phyloP scores from a whole-genome alignment of 257 asterid species.

The Solanum etuberosum region DNA sequence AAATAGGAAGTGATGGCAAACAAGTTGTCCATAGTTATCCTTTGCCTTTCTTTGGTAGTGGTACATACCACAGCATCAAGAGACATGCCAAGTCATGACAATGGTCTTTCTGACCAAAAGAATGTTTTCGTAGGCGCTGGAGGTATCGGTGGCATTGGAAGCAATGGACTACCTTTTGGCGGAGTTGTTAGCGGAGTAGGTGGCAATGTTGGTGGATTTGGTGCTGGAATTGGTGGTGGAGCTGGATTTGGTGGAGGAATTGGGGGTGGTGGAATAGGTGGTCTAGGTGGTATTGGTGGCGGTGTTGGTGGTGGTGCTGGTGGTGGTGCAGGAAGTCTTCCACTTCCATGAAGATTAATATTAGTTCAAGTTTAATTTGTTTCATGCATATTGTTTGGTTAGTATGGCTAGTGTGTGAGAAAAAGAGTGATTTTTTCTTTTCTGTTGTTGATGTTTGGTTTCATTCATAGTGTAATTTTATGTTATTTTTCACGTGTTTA shows the following conservation, averaged over 20 bases:
- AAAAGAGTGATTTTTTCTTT: neutral
- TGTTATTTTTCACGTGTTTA: neutral
- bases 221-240: conserved; percentile 3
- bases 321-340: conserved; percentile 12
- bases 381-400: neutral
- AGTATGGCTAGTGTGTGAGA: neutral
- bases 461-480: neutral
- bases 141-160: conserved; percentile 1
- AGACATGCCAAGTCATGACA: conserved; percentile 20
- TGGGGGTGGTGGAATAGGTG: conserved; percentile 8
- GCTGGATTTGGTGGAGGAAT: neutral
- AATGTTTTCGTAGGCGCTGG: conserved; percentile 16
- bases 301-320: conserved; percentile 9
- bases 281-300: neutral
- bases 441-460: neutral
- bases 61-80: conserved; percentile 16
- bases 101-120: conserved; percentile 26
- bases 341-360: conserved; percentile 14
- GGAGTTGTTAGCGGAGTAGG: conserved; percentile 7
- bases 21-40: neutral
- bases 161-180: neutral
- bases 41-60: conserved; percentile 12
- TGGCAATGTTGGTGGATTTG: conserved; percentile 5
- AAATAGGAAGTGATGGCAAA: conserved; percentile 11
- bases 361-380: neutral